Base-by-base conservation (phyloP, 805 yeast genomes). In the Wickerhamiella vanderwaltii region DNA sequence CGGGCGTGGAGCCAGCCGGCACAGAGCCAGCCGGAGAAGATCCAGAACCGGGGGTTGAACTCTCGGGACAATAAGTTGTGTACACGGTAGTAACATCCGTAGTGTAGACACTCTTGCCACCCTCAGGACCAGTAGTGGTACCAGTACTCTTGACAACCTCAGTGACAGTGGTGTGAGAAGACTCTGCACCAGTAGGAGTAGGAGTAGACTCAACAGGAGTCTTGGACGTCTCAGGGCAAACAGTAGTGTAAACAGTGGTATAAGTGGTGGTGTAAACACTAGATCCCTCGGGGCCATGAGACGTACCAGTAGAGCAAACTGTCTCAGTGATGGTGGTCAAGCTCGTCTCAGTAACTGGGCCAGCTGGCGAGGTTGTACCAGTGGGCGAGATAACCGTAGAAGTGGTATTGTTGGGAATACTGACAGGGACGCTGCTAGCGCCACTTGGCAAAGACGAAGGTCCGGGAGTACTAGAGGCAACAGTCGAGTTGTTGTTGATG, bases 51-150 rank as follows among this genome's bases (percentile, higher is more conserved):
- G 35, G n/a, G n/a, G n/a, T n/a, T n/a, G n/a, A n/a, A n/a, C n/a
- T n/a, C n/a, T n/a, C 11, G 24, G 41, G 41, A 29, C 41, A 38
- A 16, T 11, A 19, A 29, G 41, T 38, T 22, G 35, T 29, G 29
- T 22, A 38, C 5, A 38, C 32, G n/a, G 43, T 41, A 26, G 28
- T 41, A 26, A 26, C 5, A 7, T 18, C 26, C 18, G 44, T 35
- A 17, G 31, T 24, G 35, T 23, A 16, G 3, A 15, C 40, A 9
- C 23, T 26, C 7, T n/a, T 20, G 18, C 35, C 39, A 23, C n/a
- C n/a, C 13, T 41, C 20, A 25, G 35, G 28, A 19, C 41, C 44
- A 29, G 41, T 41, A 35, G 29, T 29, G 15, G 39, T 41, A n/a
- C 32, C 22, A 19, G 28, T 32, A 2, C 32, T 24, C 43, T 43